A percentile compares a stretch with the other conserved stretches of the same genome.
phyloP scores from a whole-genome alignment of 2,329 filamentous ascomycete genomes.

The Neopestalotiopsis sp. region DNA sequence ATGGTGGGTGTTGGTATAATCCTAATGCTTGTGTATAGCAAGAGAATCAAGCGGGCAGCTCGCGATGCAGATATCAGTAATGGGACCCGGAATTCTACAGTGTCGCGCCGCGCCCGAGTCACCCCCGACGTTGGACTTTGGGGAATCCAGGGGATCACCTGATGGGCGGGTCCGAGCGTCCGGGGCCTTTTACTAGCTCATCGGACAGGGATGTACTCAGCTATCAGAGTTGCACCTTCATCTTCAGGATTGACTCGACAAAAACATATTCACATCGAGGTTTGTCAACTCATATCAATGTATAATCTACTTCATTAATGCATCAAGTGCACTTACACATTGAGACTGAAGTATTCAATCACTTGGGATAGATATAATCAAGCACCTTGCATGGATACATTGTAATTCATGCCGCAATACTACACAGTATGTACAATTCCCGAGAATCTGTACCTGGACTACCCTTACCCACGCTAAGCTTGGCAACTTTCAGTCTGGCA shows the following conservation, averaged over 20 bases:
- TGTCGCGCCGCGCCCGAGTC: constrained; percentile 2
- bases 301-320: no score
- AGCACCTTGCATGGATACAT: neutral
- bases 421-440: no score
- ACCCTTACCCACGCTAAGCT: constrained; percentile 15
- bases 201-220: neutral
- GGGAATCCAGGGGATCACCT: constrained; percentile 7
- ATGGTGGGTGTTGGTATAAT: neutral
- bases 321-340: neutral
- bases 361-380: neutral
- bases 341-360: neutral
- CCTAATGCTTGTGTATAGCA: neutral
- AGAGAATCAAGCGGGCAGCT: neutral
- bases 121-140: constrained; percentile 2
- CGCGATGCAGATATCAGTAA: neutral
- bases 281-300: no score
- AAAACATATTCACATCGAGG: neutral
- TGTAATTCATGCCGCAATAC: neutral
- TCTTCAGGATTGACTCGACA: neutral
- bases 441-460: neutral
- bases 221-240: neutral
- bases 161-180: constrained; percentile 15
- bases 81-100: neutral
- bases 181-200: neutral
- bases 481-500: neutral